These are phyloP conservation scores for Lentinula raphanica DNA, from an alignment of 768 basidiomycete genomes.

Conservation along the genomic window DNA sequence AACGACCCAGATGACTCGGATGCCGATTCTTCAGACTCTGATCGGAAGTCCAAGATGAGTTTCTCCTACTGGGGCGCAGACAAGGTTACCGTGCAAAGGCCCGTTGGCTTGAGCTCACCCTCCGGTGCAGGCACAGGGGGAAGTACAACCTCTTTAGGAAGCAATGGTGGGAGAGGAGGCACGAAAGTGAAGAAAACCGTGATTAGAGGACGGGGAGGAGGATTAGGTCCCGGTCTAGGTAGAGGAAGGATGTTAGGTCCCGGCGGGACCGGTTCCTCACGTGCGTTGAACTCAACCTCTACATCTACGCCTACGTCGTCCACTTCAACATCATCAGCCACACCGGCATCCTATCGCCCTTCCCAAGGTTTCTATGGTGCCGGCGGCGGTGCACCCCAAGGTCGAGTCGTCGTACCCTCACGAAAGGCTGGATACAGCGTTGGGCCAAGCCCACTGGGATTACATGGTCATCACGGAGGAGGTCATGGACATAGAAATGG, in stretches of 20 bases:
- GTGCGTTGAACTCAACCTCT: no score
- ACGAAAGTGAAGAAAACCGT: neutral
- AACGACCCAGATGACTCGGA: neutral
- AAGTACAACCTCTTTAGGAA: no score
- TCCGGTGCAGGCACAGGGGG: slow-evolving; percentile 20
- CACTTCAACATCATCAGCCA: neutral
- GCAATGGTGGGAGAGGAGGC: slow-evolving; percentile 32
- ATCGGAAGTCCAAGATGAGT: slow-evolving; percentile 90
- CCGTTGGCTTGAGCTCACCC: slow-evolving; percentile 26
- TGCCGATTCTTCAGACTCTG: slow-evolving; percentile 75
- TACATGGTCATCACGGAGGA: neutral
- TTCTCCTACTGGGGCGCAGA: slow-evolving; percentile 94
- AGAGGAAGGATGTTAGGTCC: neutral
- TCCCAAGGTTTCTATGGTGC: no score
- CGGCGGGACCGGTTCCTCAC: no score
- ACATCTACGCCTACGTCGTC: neutral
- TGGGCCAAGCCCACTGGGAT: no score
- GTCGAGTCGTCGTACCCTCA: slow-evolving; percentile 32
- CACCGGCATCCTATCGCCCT: no score
- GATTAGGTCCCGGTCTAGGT: neutral
- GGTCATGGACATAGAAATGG: neutral
- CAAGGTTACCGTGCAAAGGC: slow-evolving; percentile 83
- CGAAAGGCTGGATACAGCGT: slow-evolving; percentile 39
- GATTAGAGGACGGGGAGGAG: neutral
- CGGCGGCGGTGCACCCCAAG: slow-evolving; percentile 10